Evolutionary conservation across 495 filamentous ascomycete genomes (phyloP).

Genomic region (Margaritispora aquatica): DNA sequence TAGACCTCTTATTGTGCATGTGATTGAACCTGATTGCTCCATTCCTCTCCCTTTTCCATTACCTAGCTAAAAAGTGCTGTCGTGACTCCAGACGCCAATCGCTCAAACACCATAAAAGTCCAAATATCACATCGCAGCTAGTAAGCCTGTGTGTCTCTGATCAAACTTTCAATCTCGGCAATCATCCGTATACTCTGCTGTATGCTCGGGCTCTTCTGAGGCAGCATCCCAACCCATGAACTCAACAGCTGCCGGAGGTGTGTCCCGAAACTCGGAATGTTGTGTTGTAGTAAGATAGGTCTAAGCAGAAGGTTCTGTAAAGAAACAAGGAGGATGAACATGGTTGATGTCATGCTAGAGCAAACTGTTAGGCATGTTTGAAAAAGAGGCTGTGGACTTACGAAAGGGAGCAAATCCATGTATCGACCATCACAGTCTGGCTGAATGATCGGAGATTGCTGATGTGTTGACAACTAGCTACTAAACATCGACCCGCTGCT

Average conservation of each 20-base stretch:
- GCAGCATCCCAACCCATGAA: constrained; percentile 24
- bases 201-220: constrained; percentile 28
- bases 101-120: not conserved
- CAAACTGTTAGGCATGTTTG: not conserved
- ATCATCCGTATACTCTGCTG: constrained; percentile 30
- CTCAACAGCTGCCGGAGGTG: constrained; percentile 24
- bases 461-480: constrained; percentile 36
- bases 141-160: constrained; percentile 4
- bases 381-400: constrained; percentile 25
- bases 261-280: constrained; percentile 23
- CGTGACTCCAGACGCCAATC: not conserved
- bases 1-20: no score
- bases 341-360: constrained; percentile 29
- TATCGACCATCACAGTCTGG: constrained; percentile 40
- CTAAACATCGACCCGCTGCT: constrained; percentile 32
- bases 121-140: not conserved
- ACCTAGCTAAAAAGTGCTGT: no score
- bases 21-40: no score
- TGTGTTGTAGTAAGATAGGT: constrained; percentile 20
- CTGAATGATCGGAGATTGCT: constrained; percentile 32
- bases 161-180: constrained; percentile 27
- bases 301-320: constrained; percentile 20
- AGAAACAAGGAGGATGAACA: constrained; percentile 29
- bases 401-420: constrained; percentile 44
- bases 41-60: no score